phyloP scores from a whole-genome alignment of 768 basidiomycete species.

The Rhodotorula toruloides region DNA sequence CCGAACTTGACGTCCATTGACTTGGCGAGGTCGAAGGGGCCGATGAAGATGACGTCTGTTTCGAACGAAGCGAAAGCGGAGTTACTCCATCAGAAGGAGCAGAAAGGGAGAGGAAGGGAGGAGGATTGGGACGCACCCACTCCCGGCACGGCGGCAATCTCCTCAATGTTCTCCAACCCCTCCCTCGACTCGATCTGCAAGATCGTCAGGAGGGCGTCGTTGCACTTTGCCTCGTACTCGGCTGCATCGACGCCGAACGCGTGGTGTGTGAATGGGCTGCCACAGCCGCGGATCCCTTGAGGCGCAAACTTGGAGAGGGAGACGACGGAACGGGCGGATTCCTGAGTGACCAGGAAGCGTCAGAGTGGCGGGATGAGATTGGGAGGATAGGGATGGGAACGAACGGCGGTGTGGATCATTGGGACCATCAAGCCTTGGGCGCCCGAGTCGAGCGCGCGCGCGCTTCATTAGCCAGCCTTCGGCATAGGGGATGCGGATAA shows the following conservation, averaged over 20 bases:
- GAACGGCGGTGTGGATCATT: constrained; percentile 43
- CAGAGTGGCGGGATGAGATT: constrained; percentile 31
- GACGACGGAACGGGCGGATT: constrained; percentile 13
- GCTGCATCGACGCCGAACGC: constrained; percentile 42
- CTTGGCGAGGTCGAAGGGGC: constrained; percentile 47
- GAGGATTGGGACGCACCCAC: constrained; percentile 31
- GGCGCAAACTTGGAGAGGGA: constrained; percentile 34
- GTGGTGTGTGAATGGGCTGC: constrained; percentile 46
- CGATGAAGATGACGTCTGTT: constrained; percentile 46
- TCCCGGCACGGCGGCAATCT: constrained; percentile 45
- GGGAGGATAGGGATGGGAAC: constrained; percentile 10
- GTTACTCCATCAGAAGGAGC: not conserved
- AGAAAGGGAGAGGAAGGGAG: not conserved
- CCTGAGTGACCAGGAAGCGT: not conserved
- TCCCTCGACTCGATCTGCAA: constrained; percentile 47
- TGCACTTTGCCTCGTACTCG: constrained; percentile 44
- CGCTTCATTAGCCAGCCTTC: constrained; percentile 47
- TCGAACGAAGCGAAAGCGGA: not conserved
- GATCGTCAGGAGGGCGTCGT: constrained; percentile 44
- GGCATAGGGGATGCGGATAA: constrained; percentile 46
- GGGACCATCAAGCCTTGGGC: constrained; percentile 48
- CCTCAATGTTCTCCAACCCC: constrained; percentile 46
- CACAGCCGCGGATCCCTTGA: constrained; percentile 46
- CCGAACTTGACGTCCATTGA: constrained; percentile 42
- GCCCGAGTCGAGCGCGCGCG: constrained; percentile 47